Evolutionary conservation across 129 eudicot species (phyloP), one percentile per base, ranked within the genome.

Genomic region (Sambucus nigra): DNA sequence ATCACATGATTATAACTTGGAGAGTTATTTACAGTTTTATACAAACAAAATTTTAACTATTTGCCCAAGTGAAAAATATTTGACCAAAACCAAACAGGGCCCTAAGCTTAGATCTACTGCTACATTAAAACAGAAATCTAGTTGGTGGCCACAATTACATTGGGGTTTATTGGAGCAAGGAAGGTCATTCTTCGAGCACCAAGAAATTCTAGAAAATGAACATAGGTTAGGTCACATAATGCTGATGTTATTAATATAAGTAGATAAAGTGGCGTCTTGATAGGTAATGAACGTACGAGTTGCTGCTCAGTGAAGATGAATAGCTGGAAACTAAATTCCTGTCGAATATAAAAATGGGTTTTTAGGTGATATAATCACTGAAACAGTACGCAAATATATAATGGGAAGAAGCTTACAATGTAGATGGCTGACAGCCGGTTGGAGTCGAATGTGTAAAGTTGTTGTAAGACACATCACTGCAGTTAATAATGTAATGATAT

Each of bases 161-260:
- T n/a, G 33, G 12, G 50, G 25, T 24, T 28, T 51, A 7, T 51
- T n/a, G 11, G 73, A 25, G 59, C 80, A 77, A 29, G 72, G 60
- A 51, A 77, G 76, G 52, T 44, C 79, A 54, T 53, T 70, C 54
- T 38, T 68, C 59, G 55, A 53, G 66, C 84, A 77, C 84, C 84
- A 77, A 6, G 22, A 3, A 20, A 12, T 46, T 49, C 79, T 72
- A 24, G 11, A 54, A 22, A 59, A 1, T 47, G 46, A 62, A 17
- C 14, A 0, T 24, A 2, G 10, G 35, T 51, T 25, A 27, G 2
- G 19, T 15, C 7, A 59, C 25, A 8, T 21, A 64, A 2, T 23
- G 25, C 22, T 15, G 13, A 57, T 24, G 20, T n/a, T 21, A 12
- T n/a, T 49, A 11, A 24, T n/a, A 7, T 16, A 42, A 42, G n/a